Conservation (phyloP, 495 filamentous ascomycete genomes). For the Cercophora newfieldiana region DNA sequence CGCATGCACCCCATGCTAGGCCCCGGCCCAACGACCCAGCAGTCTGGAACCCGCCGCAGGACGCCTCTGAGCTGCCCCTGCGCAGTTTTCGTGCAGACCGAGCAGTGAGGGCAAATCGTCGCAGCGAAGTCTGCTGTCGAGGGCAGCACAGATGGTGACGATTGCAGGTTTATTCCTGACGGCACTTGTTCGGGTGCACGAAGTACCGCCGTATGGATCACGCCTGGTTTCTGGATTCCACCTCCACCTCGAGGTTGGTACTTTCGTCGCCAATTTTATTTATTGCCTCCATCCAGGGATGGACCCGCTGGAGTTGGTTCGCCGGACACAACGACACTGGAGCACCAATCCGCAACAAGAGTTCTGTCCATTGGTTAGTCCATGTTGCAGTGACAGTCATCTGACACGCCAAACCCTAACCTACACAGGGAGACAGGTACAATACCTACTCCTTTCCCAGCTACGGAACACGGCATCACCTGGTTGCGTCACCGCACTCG, state of each 20-base stretch:
- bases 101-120: not conserved
- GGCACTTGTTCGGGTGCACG: not conserved
- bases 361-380: not conserved
- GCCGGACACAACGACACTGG: not conserved
- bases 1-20: constrained; percentile 2
- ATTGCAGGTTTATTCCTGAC: no score
- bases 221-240: not conserved
- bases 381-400: constrained; percentile 9
- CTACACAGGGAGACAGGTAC: no score
- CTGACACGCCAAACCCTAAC: constrained; percentile 7
- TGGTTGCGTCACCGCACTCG: constrained; percentile 12
- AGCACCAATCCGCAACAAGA: not conserved
- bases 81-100: not conserved
- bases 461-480: constrained; percentile 2
- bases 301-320: not conserved
- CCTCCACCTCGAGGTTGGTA: not conserved
- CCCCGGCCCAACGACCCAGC: not conserved
- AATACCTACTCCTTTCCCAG: not conserved
- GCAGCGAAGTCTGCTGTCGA: no score
- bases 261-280: not conserved
- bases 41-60: constrained; percentile 10
- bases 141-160: not conserved
- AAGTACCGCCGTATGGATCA: not conserved
- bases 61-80: not conserved
- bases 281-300: not conserved